Base-by-base conservation (phyloP, 345 rosid species). In the Linum lewisii region DNA sequence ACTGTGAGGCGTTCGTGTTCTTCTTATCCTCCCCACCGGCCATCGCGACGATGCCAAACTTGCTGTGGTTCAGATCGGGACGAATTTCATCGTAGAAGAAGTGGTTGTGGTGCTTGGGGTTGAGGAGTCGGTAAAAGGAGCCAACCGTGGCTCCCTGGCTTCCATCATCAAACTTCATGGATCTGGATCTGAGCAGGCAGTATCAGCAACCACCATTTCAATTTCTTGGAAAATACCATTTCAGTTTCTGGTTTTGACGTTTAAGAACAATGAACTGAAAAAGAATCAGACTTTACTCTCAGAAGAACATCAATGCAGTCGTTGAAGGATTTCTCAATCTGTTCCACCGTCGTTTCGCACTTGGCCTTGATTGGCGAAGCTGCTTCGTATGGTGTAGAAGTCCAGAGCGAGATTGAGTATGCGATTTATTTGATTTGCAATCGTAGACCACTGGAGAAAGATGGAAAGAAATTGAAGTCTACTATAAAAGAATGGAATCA, bases 1-100 rank as follows among this genome's bases (percentile, higher is more conserved):
- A 89, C 97, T 93, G 92, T 8, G 97, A 93, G 79, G 99, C 94
- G 82, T 93, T 89, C 45, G 89, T 84, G 77, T 89, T 89, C n/a
- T n/a, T n/a, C n/a, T n/a, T n/a, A n/a, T 72, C 85, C 92, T 45
- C 99, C 97, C 61, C 82, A 68, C 95, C 87, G 56, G 97, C 94
- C 99, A 93, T 93, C 44, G 97, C 90, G 73, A 89, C 75, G 42
- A 91, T 82, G 47, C 97, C 99, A 0, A 73, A 83, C 82, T 85
- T 87, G 10, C 80, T 69, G 73, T 93, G 97, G 69, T 93, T 93
- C 37, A 93, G 76, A 68, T 93, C 95, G 22, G 73, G 85, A 79
- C 80, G 88, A 73, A 85, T 85, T 81, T 93, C 97, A 54, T 93
- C 99, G 1, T 74, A 21, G 16, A 89, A 87, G 69, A 93, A 93